A percentile compares a stretch with the other conserved stretches of the same genome.
Evolutionary conservation across 805 yeast species (phyloP).

Genomic region (Zygosaccharomyces rouxii): DNA sequence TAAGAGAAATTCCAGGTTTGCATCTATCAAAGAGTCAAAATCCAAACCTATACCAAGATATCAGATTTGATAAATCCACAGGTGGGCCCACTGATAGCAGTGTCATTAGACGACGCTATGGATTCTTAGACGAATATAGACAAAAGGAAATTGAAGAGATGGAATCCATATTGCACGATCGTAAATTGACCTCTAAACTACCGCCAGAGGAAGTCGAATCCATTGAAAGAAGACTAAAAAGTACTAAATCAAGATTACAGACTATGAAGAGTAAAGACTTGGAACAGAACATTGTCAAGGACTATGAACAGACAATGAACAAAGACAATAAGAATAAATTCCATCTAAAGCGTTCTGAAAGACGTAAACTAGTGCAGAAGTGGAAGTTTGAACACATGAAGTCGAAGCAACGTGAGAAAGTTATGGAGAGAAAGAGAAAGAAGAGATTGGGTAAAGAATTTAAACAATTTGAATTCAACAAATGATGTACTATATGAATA

Average conservation of each 20-base stretch:
- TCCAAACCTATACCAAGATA: slow-evolving; percentile 59
- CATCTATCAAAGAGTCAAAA: slow-evolving; percentile 37
- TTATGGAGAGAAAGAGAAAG: slow-evolving; percentile 83
- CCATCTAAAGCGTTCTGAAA: slow-evolving; percentile 65
- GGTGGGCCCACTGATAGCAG: slow-evolving; percentile 77
- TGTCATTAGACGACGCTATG: slow-evolving; percentile 69
- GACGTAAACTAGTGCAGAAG: slow-evolving; percentile 68
- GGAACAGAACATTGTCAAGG: slow-evolving; percentile 59
- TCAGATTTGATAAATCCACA: slow-evolving; percentile 84
- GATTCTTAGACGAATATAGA: slow-evolving; percentile 83
- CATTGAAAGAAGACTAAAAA: slow-evolving; percentile 53
- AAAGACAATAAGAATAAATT: slow-evolving; percentile 50
- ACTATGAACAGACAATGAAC: slow-evolving; percentile 51
- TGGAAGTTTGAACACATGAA: slow-evolving; percentile 75
- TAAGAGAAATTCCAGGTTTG: slow-evolving; percentile 73
- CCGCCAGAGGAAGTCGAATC: slow-evolving; percentile 46
- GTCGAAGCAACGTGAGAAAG: slow-evolving; percentile 68
- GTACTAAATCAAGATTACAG: slow-evolving; percentile 63
- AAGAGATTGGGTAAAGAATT: slow-evolving; percentile 79
- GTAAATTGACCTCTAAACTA: slow-evolving; percentile 40
- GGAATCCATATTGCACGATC: slow-evolving; percentile 51
- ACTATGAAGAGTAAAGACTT: slow-evolving; percentile 69
- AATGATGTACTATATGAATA: slow-evolving; percentile 8
- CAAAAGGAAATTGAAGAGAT: slow-evolving; percentile 63
- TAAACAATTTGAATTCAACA: slow-evolving; percentile 44